Evolutionary conservation across 2,329 filamentous ascomycete genomes (phyloP), one percentile per base, ranked within the genome.

Genomic region (Cercospora beticola): DNA sequence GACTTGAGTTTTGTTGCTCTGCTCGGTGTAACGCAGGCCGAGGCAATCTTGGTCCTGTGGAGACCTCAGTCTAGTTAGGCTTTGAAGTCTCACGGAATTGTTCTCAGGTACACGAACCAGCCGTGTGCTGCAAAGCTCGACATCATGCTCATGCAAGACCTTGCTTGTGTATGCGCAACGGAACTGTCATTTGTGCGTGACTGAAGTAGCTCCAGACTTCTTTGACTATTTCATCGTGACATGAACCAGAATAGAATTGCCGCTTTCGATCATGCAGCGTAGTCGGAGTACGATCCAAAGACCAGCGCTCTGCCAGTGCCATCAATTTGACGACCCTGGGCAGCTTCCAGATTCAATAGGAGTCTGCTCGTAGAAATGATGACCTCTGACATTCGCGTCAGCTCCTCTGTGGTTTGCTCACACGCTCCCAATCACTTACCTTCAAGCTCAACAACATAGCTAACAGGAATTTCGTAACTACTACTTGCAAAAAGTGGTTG

Each of bases 401-500:
- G 71, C 62, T 14, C n/a, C 0, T 23, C n/a, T 43, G 18, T 18
- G 8, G 9, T 9, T 10, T 46, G 28, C 6, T 36, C 28, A n/a
- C 26, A 23, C 36, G n/a, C 18, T 54, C 16, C 7, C 6, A 40
- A 28, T 10, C n/a, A 30, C 69, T 56, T 52, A 92, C 91, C 89
- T 86, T 92, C 84, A 75, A 92, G 91, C 66, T 91, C 86, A 30
- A 95, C 82, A 54, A 86, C 86, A 76, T 93, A 95, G 64, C 84
- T 88, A 9, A 92, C 87, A 3, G 89, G 84, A n/a, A 86, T 79
- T 57, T 92, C 88, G 64, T 92, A 88, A 62, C 89, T 86, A 9
- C 80, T 81, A 1, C 83, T 81, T 16, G 88, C 79, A 12, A 92
- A 80, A 14, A 91, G 77, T 1, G 88, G 86, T 28, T 82, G 80